Conservation (phyloP, 1,284 basidiomycete genomes). For the Trichosporon asahii region DNA sequence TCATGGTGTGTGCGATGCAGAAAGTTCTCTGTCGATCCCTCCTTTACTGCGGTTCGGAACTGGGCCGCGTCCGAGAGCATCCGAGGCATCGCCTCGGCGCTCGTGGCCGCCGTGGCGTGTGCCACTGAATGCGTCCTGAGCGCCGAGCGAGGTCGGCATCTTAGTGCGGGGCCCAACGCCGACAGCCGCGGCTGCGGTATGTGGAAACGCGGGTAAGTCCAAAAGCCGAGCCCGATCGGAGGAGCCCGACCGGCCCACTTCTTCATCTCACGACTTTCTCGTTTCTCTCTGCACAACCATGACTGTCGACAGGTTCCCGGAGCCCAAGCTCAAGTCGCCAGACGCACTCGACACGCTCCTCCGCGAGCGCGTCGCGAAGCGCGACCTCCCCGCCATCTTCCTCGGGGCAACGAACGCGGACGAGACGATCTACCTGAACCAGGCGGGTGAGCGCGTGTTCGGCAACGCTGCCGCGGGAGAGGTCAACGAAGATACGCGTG, state of each 20-base stretch:
- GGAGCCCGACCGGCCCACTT: not conserved
- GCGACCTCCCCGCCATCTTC: slow-evolving; percentile 32
- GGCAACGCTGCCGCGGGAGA: slow-evolving; percentile 27
- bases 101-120: not conserved
- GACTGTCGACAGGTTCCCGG: slow-evolving; percentile 33
- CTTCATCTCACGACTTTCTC: not conserved
- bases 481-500: slow-evolving; percentile 39
- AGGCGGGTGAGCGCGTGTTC: slow-evolving; percentile 32
- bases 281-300: slow-evolving; percentile 20
- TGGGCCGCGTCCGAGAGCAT: not conserved
- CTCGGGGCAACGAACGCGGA: slow-evolving; percentile 34
- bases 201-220: not conserved
- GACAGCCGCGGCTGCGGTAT: not conserved
- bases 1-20: not conserved
- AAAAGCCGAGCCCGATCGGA: not conserved
- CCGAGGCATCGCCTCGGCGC: not conserved
- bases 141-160: not conserved
- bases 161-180: slow-evolving; percentile 1
- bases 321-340: slow-evolving; percentile 7
- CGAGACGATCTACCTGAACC: slow-evolving; percentile 32
- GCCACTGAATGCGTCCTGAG: not conserved
- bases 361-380: slow-evolving; percentile 21
- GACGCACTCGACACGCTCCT: slow-evolving; percentile 27
- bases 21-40: not conserved
- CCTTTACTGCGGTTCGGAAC: not conserved